Evolutionary conservation across 1,139 yeast species (phyloP).

Genomic region (Kluyveromyces sp.): DNA sequence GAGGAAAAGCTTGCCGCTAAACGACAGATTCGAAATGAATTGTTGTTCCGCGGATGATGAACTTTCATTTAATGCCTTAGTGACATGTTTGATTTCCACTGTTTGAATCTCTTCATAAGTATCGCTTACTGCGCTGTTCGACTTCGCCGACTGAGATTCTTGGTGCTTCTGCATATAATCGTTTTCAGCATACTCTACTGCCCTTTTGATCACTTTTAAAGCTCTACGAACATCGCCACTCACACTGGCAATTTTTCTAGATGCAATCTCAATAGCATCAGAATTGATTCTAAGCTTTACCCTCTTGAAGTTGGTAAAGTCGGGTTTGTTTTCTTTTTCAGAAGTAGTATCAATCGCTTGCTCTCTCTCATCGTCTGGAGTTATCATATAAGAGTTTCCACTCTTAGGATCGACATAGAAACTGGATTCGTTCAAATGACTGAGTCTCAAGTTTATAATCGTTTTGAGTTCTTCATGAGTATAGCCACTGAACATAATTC

Average conservation of each 20-base stretch:
- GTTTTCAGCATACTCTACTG: conserved; percentile 78
- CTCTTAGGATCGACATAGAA: conserved; percentile 28
- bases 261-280: conserved; percentile 86
- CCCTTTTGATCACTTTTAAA: conserved; percentile 77
- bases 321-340: conserved; percentile 10
- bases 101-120: conserved; percentile 37
- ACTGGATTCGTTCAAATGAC: conserved; percentile 38
- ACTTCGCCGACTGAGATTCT: conserved; percentile 23
- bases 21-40: conserved; percentile 54
- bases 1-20: conserved; percentile 63
- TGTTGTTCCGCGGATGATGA: conserved; percentile 63
- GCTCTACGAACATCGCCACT: conserved; percentile 98
- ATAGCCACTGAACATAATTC: conserved; percentile 86
- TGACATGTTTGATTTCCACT: conserved; percentile 64
- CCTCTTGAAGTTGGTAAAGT: conserved; percentile 17
- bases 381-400: conserved; percentile 27
- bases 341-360: conserved; percentile 7
- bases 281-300: conserved; percentile 43
- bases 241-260: conserved; percentile 90
- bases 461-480: conserved; percentile 68
- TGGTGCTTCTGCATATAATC: conserved; percentile 37
- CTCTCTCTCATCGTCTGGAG: conserved; percentile 10
- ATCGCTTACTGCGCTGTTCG: conserved; percentile 5
- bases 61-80: conserved; percentile 73
- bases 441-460: conserved; percentile 67